Conservation (phyloP, 1,284 basidiomycete species). For the Vanrija humicola region DNA sequence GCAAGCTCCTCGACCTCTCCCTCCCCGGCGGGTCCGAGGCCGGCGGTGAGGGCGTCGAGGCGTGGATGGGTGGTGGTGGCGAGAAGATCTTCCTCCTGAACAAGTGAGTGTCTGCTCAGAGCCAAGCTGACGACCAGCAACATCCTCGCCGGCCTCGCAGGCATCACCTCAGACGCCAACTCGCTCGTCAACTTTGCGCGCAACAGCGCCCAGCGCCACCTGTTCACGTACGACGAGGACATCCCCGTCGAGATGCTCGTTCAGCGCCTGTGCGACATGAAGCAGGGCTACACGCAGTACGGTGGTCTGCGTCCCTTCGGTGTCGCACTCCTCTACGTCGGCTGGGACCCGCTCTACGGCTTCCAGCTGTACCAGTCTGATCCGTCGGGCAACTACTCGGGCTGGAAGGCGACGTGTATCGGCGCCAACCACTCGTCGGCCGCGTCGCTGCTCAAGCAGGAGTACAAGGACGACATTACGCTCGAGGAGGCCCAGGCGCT, state of each 20-base stretch:
- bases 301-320: conserved; percentile 98
- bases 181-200: conserved; percentile 94
- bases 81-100: conserved; percentile 98
- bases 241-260: conserved; percentile 96
- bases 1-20: conserved; percentile 89
- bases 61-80: conserved; percentile 71
- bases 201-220: conserved; percentile 81
- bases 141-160: conserved; percentile 90
- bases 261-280: conserved; percentile 91
- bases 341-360: conserved; percentile 90
- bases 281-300: conserved; percentile 97
- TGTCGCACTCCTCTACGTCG: conserved; percentile 92
- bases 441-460: conserved; percentile 79
- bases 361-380: conserved; percentile 99
- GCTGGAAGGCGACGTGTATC: conserved; percentile 98
- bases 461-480: conserved; percentile 92
- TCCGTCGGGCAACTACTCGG: conserved; percentile 96
- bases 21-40: conserved; percentile 60
- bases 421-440: conserved; percentile 82
- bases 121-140: conserved; percentile 58
- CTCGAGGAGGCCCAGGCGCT: conserved; percentile 88
- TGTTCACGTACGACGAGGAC: conserved; percentile 90
- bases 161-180: conserved; percentile 95
- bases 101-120: conserved; percentile 50
- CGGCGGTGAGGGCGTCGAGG: conserved; percentile 63